phyloP scores from a whole-genome alignment of 345 rosid species.

The Odontarrhena argentea region DNA sequence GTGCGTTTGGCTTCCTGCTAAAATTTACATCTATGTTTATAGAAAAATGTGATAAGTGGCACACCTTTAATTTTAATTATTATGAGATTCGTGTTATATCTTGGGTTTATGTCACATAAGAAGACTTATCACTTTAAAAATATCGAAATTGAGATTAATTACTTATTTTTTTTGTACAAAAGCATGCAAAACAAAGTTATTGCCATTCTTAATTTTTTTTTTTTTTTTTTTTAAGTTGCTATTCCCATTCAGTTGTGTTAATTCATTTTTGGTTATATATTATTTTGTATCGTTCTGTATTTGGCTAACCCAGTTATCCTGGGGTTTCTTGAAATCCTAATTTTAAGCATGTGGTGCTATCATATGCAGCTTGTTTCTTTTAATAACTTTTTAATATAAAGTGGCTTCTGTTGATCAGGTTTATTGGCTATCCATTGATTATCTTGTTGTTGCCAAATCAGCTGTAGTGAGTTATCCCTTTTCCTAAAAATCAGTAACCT shows the following conservation, averaged over 20 bases:
- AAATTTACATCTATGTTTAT: not conserved
- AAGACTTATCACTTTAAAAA: not conserved
- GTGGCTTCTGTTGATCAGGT: slow-evolving; percentile 56
- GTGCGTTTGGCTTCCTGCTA: slow-evolving; percentile 15
- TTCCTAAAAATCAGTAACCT: slow-evolving; percentile 14
- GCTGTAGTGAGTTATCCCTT: slow-evolving; percentile 68
- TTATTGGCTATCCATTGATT: slow-evolving; percentile 88
- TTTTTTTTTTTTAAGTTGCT: too few relatives aligned
- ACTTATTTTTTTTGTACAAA: not conserved
- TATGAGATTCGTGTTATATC: slow-evolving; percentile 8
- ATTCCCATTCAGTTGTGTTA: too few relatives aligned
- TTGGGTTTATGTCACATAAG: slow-evolving; percentile 12
- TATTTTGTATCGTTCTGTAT: slow-evolving; percentile 24
- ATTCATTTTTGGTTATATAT: not conserved
- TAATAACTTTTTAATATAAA: slow-evolving; percentile 7
- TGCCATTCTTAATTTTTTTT: too few relatives aligned
- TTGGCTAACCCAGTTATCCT: slow-evolving; percentile 13
- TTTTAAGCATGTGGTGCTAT: slow-evolving; percentile 3
- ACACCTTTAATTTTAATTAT: slow-evolving; percentile 16
- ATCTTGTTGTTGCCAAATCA: slow-evolving; percentile 79
- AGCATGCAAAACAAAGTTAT: not conserved
- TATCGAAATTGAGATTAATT: slow-evolving; percentile 16
- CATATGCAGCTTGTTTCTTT: slow-evolving; percentile 12
- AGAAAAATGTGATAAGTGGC: not conserved
- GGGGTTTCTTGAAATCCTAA: not conserved